A percentile compares a stretch with the other conserved stretches of the same genome.
Conservation (phyloP, 495 filamentous ascomycete genomes). For the Aspergillus asperescens region DNA sequence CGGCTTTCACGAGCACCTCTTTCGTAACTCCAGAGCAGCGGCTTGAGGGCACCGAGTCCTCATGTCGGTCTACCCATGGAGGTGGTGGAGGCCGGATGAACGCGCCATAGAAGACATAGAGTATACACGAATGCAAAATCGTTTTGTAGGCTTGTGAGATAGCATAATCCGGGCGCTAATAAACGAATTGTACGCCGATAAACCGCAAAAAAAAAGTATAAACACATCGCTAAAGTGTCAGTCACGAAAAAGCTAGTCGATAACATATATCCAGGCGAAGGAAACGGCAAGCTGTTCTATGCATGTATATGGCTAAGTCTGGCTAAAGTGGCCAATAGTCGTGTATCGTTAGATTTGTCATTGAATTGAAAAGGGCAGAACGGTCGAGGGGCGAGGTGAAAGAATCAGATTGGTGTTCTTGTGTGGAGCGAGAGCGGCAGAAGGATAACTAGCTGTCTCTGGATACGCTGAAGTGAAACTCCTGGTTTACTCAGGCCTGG, state of each 20-base stretch:
- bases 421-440: slow-evolving; percentile 4
- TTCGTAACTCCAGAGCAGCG: slow-evolving; percentile 4
- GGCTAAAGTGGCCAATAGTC: slow-evolving; percentile 23
- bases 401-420: slow-evolving; percentile 13
- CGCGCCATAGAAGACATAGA: slow-evolving; percentile 6
- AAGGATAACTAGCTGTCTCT: slow-evolving; percentile 8
- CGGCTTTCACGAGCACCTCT: not conserved
- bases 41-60: not conserved
- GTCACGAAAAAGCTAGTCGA: slow-evolving; percentile 17
- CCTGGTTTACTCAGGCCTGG: slow-evolving; percentile 24
- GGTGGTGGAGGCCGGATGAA: slow-evolving; percentile 4
- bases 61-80: not conserved
- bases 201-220: slow-evolving; percentile 18
- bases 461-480: slow-evolving; percentile 2
- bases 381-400: slow-evolving; percentile 8
- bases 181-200: slow-evolving; percentile 20
- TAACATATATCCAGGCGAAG: slow-evolving; percentile 25
- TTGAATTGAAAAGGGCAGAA: slow-evolving; percentile 10
- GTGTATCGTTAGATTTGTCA: slow-evolving; percentile 15
- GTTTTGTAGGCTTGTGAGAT: slow-evolving; percentile 15
- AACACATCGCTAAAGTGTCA: slow-evolving; percentile 24
- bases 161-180: slow-evolving; percentile 8
- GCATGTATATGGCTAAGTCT: slow-evolving; percentile 26
- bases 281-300: slow-evolving; percentile 25
- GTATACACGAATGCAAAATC: slow-evolving; percentile 19